These are phyloP conservation scores for Collybiopsis luxurians DNA, from an alignment of 768 basidiomycete genomes.

Conservation along the genomic window DNA sequence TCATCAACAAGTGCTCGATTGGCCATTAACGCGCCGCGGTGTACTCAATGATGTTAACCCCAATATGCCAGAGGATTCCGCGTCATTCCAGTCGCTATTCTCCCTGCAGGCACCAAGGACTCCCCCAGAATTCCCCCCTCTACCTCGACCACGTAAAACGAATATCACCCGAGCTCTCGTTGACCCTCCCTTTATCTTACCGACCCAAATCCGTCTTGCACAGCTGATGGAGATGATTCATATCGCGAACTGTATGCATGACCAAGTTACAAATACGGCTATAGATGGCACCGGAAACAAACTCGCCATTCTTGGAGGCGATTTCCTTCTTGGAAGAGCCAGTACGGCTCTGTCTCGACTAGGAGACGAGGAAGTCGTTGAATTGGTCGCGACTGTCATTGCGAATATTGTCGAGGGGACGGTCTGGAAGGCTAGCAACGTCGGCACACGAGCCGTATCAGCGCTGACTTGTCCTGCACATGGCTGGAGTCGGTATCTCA, in stretches of 20 bases:
- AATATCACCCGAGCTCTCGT: constrained; percentile 17
- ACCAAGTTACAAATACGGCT: constrained; percentile 81
- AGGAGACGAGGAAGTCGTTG: constrained; percentile 87
- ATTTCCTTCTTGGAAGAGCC: constrained; percentile 92
- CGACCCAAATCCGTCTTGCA: constrained; percentile 88
- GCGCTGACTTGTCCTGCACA: constrained; percentile 34
- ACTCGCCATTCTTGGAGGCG: constrained; percentile 89
- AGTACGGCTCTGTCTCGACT: constrained; percentile 84
- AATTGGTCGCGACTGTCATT: constrained; percentile 88
- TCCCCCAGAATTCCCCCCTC: constrained; percentile 23
- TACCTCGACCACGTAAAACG: constrained; percentile 9
- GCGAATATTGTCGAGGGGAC: constrained; percentile 97
- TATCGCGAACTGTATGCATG: constrained; percentile 90
- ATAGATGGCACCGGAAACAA: constrained; percentile 82
- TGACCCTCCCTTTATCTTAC: constrained; percentile 53
- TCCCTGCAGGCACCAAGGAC: constrained; percentile 40
- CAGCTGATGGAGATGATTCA: constrained; percentile 99
- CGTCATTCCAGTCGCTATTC: constrained; percentile 63
- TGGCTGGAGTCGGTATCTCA: constrained; percentile 76
- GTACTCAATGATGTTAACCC: constrained; percentile 93
- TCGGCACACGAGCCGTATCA: constrained; percentile 23
- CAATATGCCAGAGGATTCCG: constrained; percentile 73
- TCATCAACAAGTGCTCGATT: constrained; percentile 61
- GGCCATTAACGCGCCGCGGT: constrained; percentile 73
- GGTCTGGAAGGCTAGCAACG: constrained; percentile 68